Evolutionary conservation across 176 grass and related monocot species (phyloP).

Genomic region (Triticum monococcum): DNA sequence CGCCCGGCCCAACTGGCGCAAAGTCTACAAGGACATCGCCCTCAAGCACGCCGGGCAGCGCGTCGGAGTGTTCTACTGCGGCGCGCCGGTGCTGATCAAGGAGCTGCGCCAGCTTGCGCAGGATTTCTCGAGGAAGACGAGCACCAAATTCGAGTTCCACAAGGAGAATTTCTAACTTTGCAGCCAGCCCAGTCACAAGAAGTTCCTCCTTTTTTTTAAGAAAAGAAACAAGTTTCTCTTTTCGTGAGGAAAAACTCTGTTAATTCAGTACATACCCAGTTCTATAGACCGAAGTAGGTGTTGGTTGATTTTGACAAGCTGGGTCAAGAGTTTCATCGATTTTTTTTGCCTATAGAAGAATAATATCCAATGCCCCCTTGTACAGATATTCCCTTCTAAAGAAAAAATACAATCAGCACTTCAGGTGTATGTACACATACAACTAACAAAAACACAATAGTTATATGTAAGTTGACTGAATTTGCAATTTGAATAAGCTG

Average conservation of each 20-base stretch:
- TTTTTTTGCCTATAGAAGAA: too few relatives aligned
- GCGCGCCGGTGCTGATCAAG: slow-evolving; percentile 67
- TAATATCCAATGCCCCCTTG: too few relatives aligned
- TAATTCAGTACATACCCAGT: background rate
- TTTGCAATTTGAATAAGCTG: too few relatives aligned
- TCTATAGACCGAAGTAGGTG: too few relatives aligned
- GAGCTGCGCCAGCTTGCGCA: slow-evolving; percentile 64
- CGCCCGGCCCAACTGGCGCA: slow-evolving; percentile 84
- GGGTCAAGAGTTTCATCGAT: too few relatives aligned
- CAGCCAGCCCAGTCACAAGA: background rate
- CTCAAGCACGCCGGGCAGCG: slow-evolving; percentile 67
- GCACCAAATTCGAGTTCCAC: slow-evolving; percentile 87
- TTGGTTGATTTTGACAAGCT: too few relatives aligned
- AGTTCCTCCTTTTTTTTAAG: background rate
- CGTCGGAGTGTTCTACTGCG: slow-evolving; percentile 92
- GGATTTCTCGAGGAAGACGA: slow-evolving; percentile 78
- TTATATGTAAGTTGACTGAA: too few relatives aligned
- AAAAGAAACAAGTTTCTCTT: background rate
- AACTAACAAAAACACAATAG: too few relatives aligned
- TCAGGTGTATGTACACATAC: too few relatives aligned
- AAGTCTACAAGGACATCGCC: slow-evolving; percentile 84
- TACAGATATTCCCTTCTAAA: too few relatives aligned
- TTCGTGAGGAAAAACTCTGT: background rate
- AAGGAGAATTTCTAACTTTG: slow-evolving; percentile 76
- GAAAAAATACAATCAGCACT: too few relatives aligned